Conservation (phyloP, 2,329 filamentous ascomycete species). For the Diplodia corticola region DNA sequence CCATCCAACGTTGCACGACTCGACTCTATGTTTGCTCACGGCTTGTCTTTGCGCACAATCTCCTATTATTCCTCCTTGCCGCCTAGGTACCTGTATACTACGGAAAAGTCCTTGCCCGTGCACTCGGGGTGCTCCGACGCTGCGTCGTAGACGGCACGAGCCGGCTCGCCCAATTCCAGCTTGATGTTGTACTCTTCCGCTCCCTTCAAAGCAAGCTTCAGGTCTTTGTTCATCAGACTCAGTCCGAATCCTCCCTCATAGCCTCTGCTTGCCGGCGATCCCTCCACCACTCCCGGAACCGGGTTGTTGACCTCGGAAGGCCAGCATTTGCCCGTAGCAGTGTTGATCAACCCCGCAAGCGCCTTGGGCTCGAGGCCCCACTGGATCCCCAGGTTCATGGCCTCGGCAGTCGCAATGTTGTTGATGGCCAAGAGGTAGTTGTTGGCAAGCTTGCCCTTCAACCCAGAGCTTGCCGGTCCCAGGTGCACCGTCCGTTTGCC, state of each 20-base stretch:
- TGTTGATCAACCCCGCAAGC: conserved; percentile 85
- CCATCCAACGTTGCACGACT: background rate
- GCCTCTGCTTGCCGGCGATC: conserved; percentile 71
- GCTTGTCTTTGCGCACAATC: background rate
- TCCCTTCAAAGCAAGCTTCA: conserved; percentile 51
- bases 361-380: conserved; percentile 65
- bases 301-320: conserved; percentile 95
- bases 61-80: conserved; percentile 45
- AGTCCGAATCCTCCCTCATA: conserved; percentile 59
- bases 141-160: conserved; percentile 48
- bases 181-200: conserved; percentile 47
- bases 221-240: conserved; percentile 52
- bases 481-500: conserved; percentile 84
- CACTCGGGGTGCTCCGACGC: conserved; percentile 46
- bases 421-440: conserved; percentile 95
- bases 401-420: conserved; percentile 73
- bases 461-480: conserved; percentile 77
- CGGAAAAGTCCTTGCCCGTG: conserved; percentile 53
- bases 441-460: conserved; percentile 93
- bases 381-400: conserved; percentile 64
- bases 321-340: conserved; percentile 94
- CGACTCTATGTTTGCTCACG: background rate
- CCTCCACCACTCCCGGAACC: conserved; percentile 77
- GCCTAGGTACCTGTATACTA: conserved; percentile 52
- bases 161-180: conserved; percentile 47